A percentile compares a stretch with the other conserved stretches of the same genome.
Evolutionary conservation across 176 grass and related monocot genomes (phyloP).

Genomic region (Oryza glumipatula): DNA sequence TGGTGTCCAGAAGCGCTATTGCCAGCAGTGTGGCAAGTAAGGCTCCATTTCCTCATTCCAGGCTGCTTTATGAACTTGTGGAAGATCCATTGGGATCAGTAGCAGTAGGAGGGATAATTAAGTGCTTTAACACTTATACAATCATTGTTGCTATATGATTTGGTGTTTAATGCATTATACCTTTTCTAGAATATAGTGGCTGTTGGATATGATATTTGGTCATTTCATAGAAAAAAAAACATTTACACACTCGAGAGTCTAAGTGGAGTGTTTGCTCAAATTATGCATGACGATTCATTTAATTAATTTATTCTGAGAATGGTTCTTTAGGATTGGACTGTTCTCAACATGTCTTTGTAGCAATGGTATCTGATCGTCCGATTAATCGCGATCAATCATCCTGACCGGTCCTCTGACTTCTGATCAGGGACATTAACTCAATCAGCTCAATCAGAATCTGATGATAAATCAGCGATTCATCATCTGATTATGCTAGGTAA

Average conservation of each 20-base stretch:
- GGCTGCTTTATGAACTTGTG: neutral
- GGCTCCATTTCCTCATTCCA: slow-evolving; percentile 24
- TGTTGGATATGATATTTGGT: neutral
- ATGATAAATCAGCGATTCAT: too few relatives aligned
- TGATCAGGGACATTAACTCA: too few relatives aligned
- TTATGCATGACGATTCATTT: neutral
- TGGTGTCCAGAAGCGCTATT: slow-evolving; percentile 75
- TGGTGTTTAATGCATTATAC: slow-evolving; percentile 3
- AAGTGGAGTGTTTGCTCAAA: neutral
- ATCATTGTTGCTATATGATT: neutral
- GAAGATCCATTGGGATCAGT: neutral
- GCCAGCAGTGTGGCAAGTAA: slow-evolving; percentile 99
- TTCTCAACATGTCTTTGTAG: neutral
- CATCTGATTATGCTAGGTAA: too few relatives aligned
- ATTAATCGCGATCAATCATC: too few relatives aligned
- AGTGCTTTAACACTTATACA: neutral
- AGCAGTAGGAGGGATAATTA: neutral
- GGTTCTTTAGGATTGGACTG: neutral
- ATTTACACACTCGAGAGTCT: neutral
- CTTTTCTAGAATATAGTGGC: neutral
- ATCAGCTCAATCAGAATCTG: too few relatives aligned
- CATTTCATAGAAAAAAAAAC: neutral
- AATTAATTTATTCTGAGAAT: neutral
- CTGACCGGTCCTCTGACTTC: too few relatives aligned
- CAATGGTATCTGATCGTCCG: too few relatives aligned